A percentile compares a stretch with the other conserved stretches of the same genome.
Conservation (phyloP, 2,329 filamentous ascomycete genomes). For the Aspergillus fischeri region DNA sequence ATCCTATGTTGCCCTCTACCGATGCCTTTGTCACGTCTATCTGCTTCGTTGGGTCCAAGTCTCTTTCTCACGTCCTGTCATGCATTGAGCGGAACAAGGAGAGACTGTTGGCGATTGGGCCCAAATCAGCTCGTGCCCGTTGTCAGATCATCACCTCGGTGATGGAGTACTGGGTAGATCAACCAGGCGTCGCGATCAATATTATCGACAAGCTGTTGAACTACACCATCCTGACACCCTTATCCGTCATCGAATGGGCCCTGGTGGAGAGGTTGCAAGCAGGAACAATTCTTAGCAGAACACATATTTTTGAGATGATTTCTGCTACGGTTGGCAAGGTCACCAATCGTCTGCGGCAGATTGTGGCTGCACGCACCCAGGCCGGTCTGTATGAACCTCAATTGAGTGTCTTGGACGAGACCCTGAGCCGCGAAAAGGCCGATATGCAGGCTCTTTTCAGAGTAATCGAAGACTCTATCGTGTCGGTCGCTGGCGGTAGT, state of each 20-base stretch:
- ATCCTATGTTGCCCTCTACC: constrained; percentile 79
- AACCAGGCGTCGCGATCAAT: constrained; percentile 85
- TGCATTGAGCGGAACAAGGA: constrained; percentile 95
- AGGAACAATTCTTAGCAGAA: constrained; percentile 65
- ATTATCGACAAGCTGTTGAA: constrained; percentile 97
- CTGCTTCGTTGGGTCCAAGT: constrained; percentile 91
- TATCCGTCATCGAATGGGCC: constrained; percentile 85
- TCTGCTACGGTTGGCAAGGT: constrained; percentile 87
- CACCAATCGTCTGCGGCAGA: constrained; percentile 76
- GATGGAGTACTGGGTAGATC: constrained; percentile 87
- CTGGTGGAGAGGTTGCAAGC: constrained; percentile 63
- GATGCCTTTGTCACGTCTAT: constrained; percentile 93
- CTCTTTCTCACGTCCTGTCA: constrained; percentile 88
- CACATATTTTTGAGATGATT: constrained; percentile 85
- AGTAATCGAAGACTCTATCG: constrained; percentile 72
- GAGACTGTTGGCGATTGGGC: constrained; percentile 73
- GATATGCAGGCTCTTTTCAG: constrained; percentile 77
- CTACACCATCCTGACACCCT: constrained; percentile 87
- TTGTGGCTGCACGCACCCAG: constrained; percentile 61
- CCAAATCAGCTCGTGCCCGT: constrained; percentile 69
- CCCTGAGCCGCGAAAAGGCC: constrained; percentile 63
- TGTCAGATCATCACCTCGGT: constrained; percentile 87
- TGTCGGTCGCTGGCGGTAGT: constrained; percentile 66
- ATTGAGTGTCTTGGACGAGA: constrained; percentile 60
- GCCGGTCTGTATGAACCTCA: constrained; percentile 53